phyloP scores from a whole-genome alignment of 2,329 filamentous ascomycete genomes.

The Fusarium secorum region DNA sequence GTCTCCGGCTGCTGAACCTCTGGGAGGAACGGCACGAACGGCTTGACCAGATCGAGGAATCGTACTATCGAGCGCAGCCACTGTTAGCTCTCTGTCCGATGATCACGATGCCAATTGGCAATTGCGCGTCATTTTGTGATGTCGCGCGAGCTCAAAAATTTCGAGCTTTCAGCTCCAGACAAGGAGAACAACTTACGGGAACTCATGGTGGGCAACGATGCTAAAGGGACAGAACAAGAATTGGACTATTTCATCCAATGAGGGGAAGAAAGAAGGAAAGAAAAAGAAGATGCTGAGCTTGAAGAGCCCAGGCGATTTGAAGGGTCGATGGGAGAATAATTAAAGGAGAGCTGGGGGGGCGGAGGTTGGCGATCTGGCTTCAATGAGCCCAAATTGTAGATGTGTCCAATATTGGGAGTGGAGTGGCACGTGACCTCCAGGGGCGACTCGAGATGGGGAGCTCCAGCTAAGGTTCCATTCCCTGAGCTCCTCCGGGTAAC shows the following conservation, averaged over 20 bases:
- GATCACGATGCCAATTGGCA: slow-evolving; percentile 26
- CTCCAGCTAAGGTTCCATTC: slow-evolving; percentile 10
- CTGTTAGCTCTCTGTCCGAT: slow-evolving; percentile 40
- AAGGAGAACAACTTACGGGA: slow-evolving; percentile 56
- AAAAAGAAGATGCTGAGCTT: slow-evolving; percentile 49
- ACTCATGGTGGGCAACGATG: slow-evolving; percentile 60
- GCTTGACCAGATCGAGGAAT: slow-evolving; percentile 99
- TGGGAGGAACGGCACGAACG: slow-evolving; percentile 98
- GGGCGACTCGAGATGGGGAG: slow-evolving; percentile 5
- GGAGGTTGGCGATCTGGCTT: slow-evolving; percentile 55
- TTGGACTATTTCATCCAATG: slow-evolving; percentile 53
- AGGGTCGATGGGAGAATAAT: slow-evolving; percentile 45
- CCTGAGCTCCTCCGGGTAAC: slow-evolving; percentile 26
- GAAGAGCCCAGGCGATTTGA: slow-evolving; percentile 48
- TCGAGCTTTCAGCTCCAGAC: slow-evolving; percentile 25
- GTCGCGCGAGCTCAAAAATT: slow-evolving; percentile 29
- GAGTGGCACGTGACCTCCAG: slow-evolving; percentile 47
- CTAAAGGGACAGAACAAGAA: slow-evolving; percentile 47
- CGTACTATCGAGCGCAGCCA: slow-evolving; percentile 69
- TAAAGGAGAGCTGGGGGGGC: slow-evolving; percentile 49
- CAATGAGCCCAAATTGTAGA: slow-evolving; percentile 52
- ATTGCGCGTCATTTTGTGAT: slow-evolving; percentile 38
- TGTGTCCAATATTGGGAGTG: slow-evolving; percentile 55
- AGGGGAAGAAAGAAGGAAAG: slow-evolving; percentile 46
- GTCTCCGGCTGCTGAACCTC: slow-evolving; percentile 99